These are phyloP conservation scores for Parachlorella kessleri DNA, from an alignment of 139 green algal genomes.

Conservation along the genomic window DNA sequence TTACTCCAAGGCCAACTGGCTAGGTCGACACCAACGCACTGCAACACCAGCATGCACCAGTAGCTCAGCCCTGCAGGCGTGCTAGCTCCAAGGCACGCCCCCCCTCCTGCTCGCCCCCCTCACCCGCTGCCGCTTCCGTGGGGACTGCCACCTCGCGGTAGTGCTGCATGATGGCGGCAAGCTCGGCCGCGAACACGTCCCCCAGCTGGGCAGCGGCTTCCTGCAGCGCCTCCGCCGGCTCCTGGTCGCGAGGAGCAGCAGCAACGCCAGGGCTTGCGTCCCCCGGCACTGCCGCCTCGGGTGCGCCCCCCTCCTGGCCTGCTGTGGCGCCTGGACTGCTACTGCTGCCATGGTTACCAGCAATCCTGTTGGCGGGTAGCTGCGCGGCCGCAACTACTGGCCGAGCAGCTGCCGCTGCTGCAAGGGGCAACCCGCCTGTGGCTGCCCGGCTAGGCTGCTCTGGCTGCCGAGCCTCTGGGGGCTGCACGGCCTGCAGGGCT, in stretches of 20 bases:
- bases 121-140: background rate
- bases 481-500: no score
- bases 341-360: background rate
- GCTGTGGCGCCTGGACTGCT: background rate
- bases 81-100: background rate
- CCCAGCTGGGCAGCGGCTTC: background rate
- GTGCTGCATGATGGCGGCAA: conserved; percentile 7
- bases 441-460: no score
- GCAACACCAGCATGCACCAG: no score
- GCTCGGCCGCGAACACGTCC: conserved; percentile 22
- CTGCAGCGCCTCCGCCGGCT: no score
- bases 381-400: background rate
- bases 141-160: conserved; percentile 1
- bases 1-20: no score
- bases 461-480: no score
- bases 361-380: background rate
- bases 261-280: no score
- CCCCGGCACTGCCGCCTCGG: background rate
- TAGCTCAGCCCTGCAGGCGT: no score
- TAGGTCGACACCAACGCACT: no score
- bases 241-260: no score
- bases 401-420: no score
- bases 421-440: no score
- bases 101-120: background rate
- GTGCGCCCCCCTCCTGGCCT: background rate